Conservation (phyloP, 2,329 filamentous ascomycete genomes). For the Volutella citrinella region DNA sequence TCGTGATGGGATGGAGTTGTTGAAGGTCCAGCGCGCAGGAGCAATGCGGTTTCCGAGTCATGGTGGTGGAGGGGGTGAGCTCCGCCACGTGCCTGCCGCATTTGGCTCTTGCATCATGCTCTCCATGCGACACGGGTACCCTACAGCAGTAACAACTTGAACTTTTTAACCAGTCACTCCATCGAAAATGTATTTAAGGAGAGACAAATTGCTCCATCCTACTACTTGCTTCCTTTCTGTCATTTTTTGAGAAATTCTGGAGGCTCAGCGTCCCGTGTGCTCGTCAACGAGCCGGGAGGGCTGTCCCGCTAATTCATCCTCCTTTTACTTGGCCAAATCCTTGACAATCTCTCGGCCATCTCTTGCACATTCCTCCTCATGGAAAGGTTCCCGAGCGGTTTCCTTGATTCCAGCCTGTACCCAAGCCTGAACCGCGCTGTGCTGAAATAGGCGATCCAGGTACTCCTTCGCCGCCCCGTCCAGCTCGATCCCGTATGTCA, state of each 20-base stretch:
- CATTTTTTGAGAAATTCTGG: too few relatives aligned
- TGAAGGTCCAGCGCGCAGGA: conserved; percentile 1
- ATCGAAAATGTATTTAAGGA: too few relatives aligned
- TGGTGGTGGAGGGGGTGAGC: conserved; percentile 8
- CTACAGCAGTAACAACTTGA: too few relatives aligned
- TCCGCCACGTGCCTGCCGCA: conserved; percentile 12
- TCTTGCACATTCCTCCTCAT: conserved; percentile 35
- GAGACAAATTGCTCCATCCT: too few relatives aligned
- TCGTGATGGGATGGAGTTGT: conserved; percentile 8
- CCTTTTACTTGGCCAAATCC: conserved; percentile 25
- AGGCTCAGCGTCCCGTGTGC: too few relatives aligned
- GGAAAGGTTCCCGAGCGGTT: conserved; percentile 33
- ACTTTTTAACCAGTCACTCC: too few relatives aligned
- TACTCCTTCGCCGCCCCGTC: conserved; percentile 31
- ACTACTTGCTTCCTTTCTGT: too few relatives aligned
- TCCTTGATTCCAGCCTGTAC: conserved; percentile 35
- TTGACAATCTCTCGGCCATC: conserved; percentile 29
- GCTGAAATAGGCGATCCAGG: conserved; percentile 29
- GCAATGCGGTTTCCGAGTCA: neutral
- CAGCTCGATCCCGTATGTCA: conserved; percentile 35
- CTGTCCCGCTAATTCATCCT: too few relatives aligned
- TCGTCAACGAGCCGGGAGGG: too few relatives aligned
- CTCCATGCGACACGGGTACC: too few relatives aligned
- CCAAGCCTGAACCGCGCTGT: conserved; percentile 37
- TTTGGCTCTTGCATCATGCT: too few relatives aligned